Conservation (phyloP, 1,139 yeast species). For the Meyerozyma athensensis region DNA sequence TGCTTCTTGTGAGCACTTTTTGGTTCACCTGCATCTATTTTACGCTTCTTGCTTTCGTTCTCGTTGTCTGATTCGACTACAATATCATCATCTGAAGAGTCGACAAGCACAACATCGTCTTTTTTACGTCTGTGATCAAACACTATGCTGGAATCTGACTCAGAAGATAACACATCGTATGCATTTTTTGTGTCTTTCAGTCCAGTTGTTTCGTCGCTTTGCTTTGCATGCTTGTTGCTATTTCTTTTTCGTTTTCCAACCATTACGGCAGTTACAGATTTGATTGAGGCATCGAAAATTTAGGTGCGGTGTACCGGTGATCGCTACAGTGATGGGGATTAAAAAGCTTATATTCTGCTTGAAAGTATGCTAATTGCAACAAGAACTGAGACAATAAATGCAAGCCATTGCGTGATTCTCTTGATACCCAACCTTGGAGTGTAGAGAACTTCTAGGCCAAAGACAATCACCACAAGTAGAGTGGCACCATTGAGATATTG, state of each 20-base stretch:
- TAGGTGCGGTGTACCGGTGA: too few species aligned
- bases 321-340: too few species aligned
- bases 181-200: not conserved
- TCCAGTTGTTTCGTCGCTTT: slow-evolving; percentile 6
- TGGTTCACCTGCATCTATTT: slow-evolving; percentile 9
- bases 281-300: slow-evolving; percentile 6
- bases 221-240: slow-evolving; percentile 1
- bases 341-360: too few species aligned
- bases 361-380: too few species aligned
- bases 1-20: slow-evolving; percentile 13
- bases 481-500: too few species aligned
- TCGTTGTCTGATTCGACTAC: slow-evolving; percentile 33
- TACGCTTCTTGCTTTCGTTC: slow-evolving; percentile 12
- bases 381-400: too few species aligned
- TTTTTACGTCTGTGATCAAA: slow-evolving; percentile 16
- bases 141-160: slow-evolving; percentile 19
- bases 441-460: too few species aligned
- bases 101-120: slow-evolving; percentile 22
- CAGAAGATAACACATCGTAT: slow-evolving; percentile 18
- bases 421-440: too few species aligned
- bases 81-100: slow-evolving; percentile 25
- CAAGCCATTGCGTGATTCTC: too few species aligned
- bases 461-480: too few species aligned
- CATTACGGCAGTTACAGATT: slow-evolving; percentile 10
- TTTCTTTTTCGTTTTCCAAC: slow-evolving; percentile 22